Base-by-base conservation (phyloP, 108 stramenopile species). In the Discostella pseudostelligera region DNA sequence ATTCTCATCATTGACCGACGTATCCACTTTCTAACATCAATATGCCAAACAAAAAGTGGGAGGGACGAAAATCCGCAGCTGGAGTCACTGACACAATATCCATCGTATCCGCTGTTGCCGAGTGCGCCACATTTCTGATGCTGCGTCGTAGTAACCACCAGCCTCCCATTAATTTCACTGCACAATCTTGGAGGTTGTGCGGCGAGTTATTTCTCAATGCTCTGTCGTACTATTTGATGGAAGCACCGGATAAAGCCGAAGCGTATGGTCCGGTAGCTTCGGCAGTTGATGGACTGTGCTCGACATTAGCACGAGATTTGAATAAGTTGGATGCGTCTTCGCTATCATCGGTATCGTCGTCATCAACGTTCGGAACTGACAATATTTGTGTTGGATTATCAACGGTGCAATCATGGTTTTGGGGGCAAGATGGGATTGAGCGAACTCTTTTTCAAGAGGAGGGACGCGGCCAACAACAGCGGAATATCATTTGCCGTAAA, bases 61-160 rank as follows among this genome's bases (percentile, higher is more conserved):
- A 87, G 56, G 92, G 92, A 28, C 67, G 75, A 17, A 80, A 47
- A 5, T 63, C 59, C 8, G 69, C 85, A 19, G 64, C 85, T 0
- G 68, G 81, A n/a, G 39, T 47, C 17, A 28, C 69, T n/a, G 87
- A 90, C 59, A 59, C 66, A 24, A 29, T 69, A 12, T 66, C 83
- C 22, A 67, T 93, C 20, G 80, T 80, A 9, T 62, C 71, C 22
- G 86, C 86, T 8, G 81, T 89, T 5, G 77, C 84, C 28, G 92
- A 93, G 69, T 86, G 81, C 20, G 74, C 83, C 8, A 65, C 83
- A 22, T 88, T 80, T 63, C 56, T 80, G 3, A 59, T 93, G 65
- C 48, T 93, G 39, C 73, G 67, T 57, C 55, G 50, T 13, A 54
- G 40, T 7, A 50, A 70, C 32, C 21, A 24, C 11, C 29, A 56